Conservation (phyloP, 345 rosid species). For the Lumnitzera racemosa region DNA sequence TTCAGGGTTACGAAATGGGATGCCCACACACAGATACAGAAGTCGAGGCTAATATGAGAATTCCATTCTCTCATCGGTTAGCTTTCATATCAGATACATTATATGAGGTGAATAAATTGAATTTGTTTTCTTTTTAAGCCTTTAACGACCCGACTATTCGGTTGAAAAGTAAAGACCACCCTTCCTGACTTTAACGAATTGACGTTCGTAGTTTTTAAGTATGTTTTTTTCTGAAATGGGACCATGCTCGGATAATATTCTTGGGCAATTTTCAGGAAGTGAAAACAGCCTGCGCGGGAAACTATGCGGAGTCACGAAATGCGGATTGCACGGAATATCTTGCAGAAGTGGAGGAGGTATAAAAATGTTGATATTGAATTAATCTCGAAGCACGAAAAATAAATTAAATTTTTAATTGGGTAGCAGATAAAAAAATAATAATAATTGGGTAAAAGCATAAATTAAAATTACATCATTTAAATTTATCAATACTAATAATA, state of each 20-base stretch:
- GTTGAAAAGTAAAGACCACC: too few species aligned
- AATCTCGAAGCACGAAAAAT: not conserved
- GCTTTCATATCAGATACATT: slow-evolving; percentile 15
- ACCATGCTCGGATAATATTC: too few species aligned
- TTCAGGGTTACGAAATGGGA: slow-evolving; percentile 16
- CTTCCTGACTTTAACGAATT: too few species aligned
- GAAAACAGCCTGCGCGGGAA: slow-evolving; percentile 1
- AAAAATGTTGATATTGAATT: not conserved
- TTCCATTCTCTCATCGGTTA: slow-evolving; percentile 15
- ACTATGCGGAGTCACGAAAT: slow-evolving; percentile 9
- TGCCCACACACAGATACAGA: slow-evolving; percentile 20
- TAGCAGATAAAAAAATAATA: too few species aligned
- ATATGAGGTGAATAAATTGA: slow-evolving; percentile 9
- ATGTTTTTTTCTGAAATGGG: too few species aligned
- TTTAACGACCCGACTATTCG: too few species aligned
- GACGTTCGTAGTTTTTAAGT: too few species aligned
- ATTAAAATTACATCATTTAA: too few species aligned
- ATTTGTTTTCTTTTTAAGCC: not conserved
- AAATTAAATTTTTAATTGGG: too few species aligned
- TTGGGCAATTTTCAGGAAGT: slow-evolving; percentile 6
- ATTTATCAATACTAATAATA: too few species aligned
- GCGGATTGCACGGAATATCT: slow-evolving; percentile 14
- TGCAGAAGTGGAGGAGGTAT: not conserved
- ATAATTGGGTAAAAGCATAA: too few species aligned
- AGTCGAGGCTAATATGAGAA: slow-evolving; percentile 17